Base-by-base conservation (phyloP, 768 basidiomycete species). In the Lactarius pseudohatsudake region DNA sequence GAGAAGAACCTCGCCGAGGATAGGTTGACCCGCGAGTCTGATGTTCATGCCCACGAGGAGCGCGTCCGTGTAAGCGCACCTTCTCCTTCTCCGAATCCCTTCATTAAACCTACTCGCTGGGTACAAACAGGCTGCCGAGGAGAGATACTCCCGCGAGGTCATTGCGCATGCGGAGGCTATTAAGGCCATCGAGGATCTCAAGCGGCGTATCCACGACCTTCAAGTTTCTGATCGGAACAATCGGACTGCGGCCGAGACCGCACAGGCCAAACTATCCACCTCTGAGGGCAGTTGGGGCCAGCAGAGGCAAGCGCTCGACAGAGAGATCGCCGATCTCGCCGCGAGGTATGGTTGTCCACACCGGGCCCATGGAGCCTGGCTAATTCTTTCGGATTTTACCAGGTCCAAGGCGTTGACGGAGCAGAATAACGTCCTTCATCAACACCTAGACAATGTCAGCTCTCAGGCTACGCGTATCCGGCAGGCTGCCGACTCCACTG, bases 111-210 rank as follows among this genome's bases (percentile, higher is more conserved):
- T 73, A 4, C 2, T 32, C 45, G 36, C 40, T 61, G 22, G 22
- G n/a, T 22, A 10, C 10, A 68, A 87, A 84, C 58, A 69, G 68
- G 82, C 86, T 69, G 91, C 91, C 6, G 91, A 95, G 73, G 89
- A 91, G 60, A 85, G 88, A 62, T 94, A 94, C 71, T 83, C 87
- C 5, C 82, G 86, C 59, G 93, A 93, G 73, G 84, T 95, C n/a
- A 78, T 95, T 38, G 80, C 90, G 0, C 94, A 96, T 74, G 93
- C 94, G 0, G 92, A 94, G 26, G 83, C 90, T 0, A 89, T 95
- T 81, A 92, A 92, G 77, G 68, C 79, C 15, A 82, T 92, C 13
- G 85, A 88, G 13, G 77, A 72, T 11, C 77, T 93, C 68, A 90
- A 87, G 74, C 80, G 85, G 59, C 85, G 92, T 50, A 78, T 95